phyloP scores from a whole-genome alignment of 495 filamentous ascomycete species.

The Aspergillus mulundensis region DNA sequence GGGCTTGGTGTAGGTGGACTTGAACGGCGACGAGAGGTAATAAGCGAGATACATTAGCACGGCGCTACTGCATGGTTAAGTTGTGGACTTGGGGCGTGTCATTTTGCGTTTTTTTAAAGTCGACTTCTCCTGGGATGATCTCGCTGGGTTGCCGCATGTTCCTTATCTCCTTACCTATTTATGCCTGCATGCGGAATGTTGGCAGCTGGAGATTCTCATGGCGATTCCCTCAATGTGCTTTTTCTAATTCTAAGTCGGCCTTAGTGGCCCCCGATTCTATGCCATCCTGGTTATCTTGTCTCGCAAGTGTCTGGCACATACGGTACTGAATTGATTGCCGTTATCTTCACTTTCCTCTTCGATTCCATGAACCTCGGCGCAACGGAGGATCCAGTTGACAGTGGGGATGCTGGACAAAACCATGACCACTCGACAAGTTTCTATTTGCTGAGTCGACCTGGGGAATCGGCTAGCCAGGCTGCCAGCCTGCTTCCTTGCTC shows the following conservation, averaged over 20 bases:
- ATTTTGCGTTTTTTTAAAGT: background rate
- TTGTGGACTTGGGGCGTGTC: background rate
- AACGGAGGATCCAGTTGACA: background rate
- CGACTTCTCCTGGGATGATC: background rate
- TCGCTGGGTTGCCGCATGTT: background rate
- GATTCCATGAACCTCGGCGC: background rate
- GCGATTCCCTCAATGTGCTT: background rate
- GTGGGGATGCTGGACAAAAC: conserved; percentile 1
- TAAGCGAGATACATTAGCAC: background rate
- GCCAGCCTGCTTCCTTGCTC: background rate
- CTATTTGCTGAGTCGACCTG: conserved; percentile 3
- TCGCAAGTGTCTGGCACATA: too few species aligned
- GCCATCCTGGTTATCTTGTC: too few species aligned
- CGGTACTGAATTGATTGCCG: too few species aligned
- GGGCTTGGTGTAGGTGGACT: too few species aligned
- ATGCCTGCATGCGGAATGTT: background rate
- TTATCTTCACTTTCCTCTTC: too few species aligned
- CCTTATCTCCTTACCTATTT: background rate
- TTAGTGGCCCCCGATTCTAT: too few species aligned
- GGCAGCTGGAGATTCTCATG: background rate
- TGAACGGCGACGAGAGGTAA: too few species aligned
- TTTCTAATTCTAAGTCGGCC: too few species aligned
- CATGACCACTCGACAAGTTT: background rate
- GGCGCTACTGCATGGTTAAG: conserved; percentile 7
- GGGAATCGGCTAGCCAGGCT: background rate